Base-by-base conservation (phyloP, 1,284 basidiomycete species). In the Tilletia caries region DNA sequence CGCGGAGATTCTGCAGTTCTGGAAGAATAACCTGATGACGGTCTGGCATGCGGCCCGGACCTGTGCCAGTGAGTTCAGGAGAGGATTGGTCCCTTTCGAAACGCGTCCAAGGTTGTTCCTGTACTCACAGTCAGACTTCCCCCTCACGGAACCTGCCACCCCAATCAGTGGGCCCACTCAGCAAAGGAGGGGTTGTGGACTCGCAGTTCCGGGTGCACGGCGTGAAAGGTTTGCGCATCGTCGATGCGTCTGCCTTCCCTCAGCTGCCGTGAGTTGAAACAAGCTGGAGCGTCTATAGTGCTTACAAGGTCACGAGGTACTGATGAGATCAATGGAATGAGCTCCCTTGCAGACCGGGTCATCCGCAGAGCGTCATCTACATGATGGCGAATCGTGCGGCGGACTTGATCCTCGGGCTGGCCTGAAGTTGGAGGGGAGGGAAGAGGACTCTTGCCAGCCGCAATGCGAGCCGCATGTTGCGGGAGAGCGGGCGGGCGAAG, bases 181-280 rank as follows among this genome's bases (percentile, higher is more conserved):
- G 77, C 0, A 69, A 70, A 12, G 79, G 76, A 29, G 86, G 86
- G 41, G 87, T 87, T 0, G 84, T 88, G 3, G 85, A 86, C 67
- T 81, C 85, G 0, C 75, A 85, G 69, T 79, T 88, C 64, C 78
- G 73, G 6, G 87, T 88, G 20, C 86, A 88, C 68, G 86, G 86
- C 1, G 79, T 85, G 4, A 67, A 77, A 4, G 85, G 84, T 0
- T 71, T 88, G 54, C 80, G 87, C 3, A 82, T 88, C 10, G 84
- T 86, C 15, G 87, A 88, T 73, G 86, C 86, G 0, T 86, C 85
- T 34, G 81, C 86, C n/a, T 85, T 87, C 75, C 85, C 84, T n/a
- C 54, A 58, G 54, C 54, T 58, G 27, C 3, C 54, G 54, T 58
- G 54, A 58, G 54, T 32, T 60, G 66, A 13, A 52, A n/a, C n/a